Evolutionary conservation across 139 green algal genomes (phyloP), one percentile per base, ranked within the genome.

Genomic region (Chlorella ohadii): DNA sequence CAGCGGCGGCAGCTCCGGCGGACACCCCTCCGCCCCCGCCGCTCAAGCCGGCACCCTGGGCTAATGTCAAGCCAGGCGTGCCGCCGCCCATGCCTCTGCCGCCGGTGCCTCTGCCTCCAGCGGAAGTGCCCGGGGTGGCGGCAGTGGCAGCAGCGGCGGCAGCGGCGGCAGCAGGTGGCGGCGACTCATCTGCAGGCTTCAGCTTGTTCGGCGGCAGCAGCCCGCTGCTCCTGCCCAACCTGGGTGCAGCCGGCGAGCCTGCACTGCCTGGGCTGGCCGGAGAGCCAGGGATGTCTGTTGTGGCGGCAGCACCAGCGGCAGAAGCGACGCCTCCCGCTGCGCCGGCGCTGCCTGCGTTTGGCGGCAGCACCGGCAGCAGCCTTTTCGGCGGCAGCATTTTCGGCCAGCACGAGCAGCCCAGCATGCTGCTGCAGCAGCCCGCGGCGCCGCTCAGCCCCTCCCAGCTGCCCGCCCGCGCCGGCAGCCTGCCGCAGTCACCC

Each of bases 11-110:
- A 41, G 6, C 36, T 22, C 59, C 63, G 28, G 75, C 84, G 4
- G 73, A 79, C 25, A 22, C 73, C 9, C 22, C 75, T 23, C 75
- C 56, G 25, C 75, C 55, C 1, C 75, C 75, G 56, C 84, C 84
- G 51, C 73, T 87, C 19, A 87, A 87, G 44, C 84, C 84, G 19
- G 84, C 84, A 23, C 84, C 84, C 27, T 87, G 84, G 84, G 84
- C 84, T 6, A 61, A 79, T 17, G 57, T 87, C 28, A 41, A 34
- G 39, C 59, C 83, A 67, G 15, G 51, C 20, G 47, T 36, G 33
- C 28, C n/a, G 2, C 25, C 27, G 31, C 22, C n/a, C 36, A 27
- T 25, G 22, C 15, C 4, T 2, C 33, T 12, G 4, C 72, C 44
- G n/a, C 22, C n/a, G n/a, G 44, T 25, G 22, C 15, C 4, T 2